These are phyloP conservation scores for Amphibolis antarctica DNA, from an alignment of 106 monocot species.

Conservation along the genomic window DNA sequence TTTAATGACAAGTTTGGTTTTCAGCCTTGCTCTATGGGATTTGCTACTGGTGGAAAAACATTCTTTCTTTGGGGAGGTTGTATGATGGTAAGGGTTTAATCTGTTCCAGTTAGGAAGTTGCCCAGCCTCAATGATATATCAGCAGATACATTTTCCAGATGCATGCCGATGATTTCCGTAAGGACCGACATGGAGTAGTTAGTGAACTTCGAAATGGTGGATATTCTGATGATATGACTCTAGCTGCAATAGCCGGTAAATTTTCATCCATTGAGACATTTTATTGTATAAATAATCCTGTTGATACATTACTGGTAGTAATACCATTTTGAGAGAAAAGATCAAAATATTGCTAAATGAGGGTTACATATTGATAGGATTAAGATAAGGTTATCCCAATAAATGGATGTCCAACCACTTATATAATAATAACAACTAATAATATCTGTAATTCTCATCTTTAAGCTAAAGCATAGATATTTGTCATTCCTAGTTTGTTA, in stretches of 20 bases:
- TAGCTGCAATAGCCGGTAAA: conserved; percentile 93
- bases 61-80: conserved; percentile 99
- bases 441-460: too few species aligned
- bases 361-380: too few species aligned
- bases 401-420: too few species aligned
- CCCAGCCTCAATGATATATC: background rate
- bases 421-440: too few species aligned
- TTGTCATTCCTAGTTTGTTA: too few species aligned
- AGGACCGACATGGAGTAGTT: conserved; percentile 64
- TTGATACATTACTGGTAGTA: too few species aligned
- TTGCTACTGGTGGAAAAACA: conserved; percentile 97
- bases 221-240: conserved; percentile 99
- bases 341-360: too few species aligned
- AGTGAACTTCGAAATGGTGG: conserved; percentile 90
- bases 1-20: background rate
- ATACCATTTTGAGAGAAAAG: too few species aligned
- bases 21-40: conserved; percentile 99
- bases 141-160: conserved; percentile 42
- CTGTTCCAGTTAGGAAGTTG: background rate
- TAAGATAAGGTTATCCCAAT: too few species aligned
- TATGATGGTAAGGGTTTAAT: conserved; percentile 68
- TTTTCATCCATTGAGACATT: background rate
- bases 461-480: too few species aligned
- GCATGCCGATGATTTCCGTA: conserved; percentile 97
- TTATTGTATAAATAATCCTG: too few species aligned